Percentiles rank a stretch among this genome's conserved stretches.
phyloP scores from a whole-genome alignment of 2,329 filamentous ascomycete genomes.

The Cladosporium sp. region DNA sequence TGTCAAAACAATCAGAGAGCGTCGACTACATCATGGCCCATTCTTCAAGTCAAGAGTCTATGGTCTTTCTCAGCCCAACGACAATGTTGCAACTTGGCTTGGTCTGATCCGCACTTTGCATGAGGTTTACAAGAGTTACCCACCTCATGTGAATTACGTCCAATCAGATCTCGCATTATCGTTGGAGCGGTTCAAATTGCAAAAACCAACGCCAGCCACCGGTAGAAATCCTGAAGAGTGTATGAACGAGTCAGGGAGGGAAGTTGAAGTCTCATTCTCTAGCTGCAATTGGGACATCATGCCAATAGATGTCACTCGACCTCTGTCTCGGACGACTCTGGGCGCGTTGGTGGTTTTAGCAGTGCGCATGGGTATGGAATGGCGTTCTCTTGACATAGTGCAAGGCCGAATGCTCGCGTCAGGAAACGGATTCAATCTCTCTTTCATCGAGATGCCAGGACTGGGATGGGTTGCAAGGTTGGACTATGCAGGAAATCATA shows the following conservation, averaged over 20 bases:
- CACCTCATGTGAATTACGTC: neutral
- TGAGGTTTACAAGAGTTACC: neutral
- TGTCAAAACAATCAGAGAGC: too few species aligned
- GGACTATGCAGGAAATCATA: too few species aligned
- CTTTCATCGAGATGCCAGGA: neutral
- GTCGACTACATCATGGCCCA: too few species aligned
- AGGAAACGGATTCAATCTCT: neutral
- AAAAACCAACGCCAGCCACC: neutral
- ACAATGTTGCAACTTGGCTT: neutral
- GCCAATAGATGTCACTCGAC: neutral
- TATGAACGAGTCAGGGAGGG: neutral
- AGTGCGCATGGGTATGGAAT: neutral
- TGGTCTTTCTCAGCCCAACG: too few species aligned
- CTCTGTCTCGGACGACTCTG: neutral
- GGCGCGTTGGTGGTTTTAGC: neutral
- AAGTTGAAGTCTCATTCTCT: neutral
- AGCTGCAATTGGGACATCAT: neutral
- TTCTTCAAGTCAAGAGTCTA: too few species aligned
- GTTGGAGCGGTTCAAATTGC: neutral
- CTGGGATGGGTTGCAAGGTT: neutral
- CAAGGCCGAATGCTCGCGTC: neutral
- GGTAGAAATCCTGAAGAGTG: neutral
- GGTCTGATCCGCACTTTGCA: neutral
- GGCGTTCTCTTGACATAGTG: neutral
- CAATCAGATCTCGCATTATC: neutral